Evolutionary conservation across 2,329 filamentous ascomycete genomes (phyloP).

Genomic region (Fusarium staphyleae): DNA sequence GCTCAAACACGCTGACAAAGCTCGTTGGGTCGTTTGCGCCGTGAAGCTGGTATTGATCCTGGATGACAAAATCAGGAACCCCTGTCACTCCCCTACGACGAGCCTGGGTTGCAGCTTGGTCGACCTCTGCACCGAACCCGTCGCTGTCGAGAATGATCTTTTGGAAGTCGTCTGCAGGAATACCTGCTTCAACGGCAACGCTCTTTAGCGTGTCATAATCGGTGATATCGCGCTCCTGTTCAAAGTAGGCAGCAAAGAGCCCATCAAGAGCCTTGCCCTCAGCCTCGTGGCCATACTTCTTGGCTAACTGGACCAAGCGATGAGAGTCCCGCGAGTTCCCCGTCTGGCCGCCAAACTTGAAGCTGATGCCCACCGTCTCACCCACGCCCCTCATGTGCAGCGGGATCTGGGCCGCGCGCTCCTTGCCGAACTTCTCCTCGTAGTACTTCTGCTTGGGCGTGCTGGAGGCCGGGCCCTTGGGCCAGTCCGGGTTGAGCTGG

Average conservation of each 20-base stretch:
- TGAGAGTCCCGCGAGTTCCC: slow-evolving; percentile 84
- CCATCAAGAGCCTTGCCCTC: slow-evolving; percentile 64
- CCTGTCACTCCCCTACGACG: slow-evolving; percentile 58
- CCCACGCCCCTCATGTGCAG: slow-evolving; percentile 45
- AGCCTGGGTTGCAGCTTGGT: slow-evolving; percentile 41
- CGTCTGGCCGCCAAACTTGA: slow-evolving; percentile 69
- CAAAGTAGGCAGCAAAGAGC: slow-evolving; percentile 54
- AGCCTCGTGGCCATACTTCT: slow-evolving; percentile 57
- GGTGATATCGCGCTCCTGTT: slow-evolving; percentile 53
- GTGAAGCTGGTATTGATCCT: slow-evolving; percentile 69
- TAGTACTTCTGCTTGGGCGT: slow-evolving; percentile 50
- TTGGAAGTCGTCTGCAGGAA: slow-evolving; percentile 52
- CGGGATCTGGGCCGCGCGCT: slow-evolving; percentile 55
- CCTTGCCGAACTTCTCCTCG: slow-evolving; percentile 65
- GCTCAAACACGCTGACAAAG: slow-evolving; percentile 71
- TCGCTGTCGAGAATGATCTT: slow-evolving; percentile 51
- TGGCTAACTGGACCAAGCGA: slow-evolving; percentile 59
- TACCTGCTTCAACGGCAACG: slow-evolving; percentile 50
- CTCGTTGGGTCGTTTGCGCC: slow-evolving; percentile 72
- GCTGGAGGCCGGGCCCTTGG: slow-evolving; percentile 42
- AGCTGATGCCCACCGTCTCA: slow-evolving; percentile 49
- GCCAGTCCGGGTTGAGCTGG: slow-evolving; percentile 51
- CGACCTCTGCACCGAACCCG: slow-evolving; percentile 55
- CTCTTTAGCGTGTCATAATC: slow-evolving; percentile 47
- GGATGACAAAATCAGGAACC: slow-evolving; percentile 77